A percentile compares a stretch with the other conserved stretches of the same genome.
These are phyloP conservation scores for Endogone sp. DNA, from an alignment of 192 early-diverging fungal genomes.

Conservation along the genomic window DNA sequence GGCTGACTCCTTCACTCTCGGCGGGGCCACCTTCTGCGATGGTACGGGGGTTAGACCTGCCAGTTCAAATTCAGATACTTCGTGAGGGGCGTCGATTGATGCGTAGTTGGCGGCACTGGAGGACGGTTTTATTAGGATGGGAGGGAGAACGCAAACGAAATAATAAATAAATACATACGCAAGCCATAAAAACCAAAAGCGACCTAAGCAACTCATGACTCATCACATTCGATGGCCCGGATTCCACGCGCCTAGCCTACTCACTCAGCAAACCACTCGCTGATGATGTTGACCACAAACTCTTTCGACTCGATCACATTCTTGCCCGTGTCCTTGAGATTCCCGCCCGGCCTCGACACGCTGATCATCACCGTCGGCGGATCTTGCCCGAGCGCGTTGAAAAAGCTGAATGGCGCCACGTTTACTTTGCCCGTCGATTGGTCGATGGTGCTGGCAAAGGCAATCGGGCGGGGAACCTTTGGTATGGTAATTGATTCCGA, in stretches of 20 bases:
- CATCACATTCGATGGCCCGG: not conserved
- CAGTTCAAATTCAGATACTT: constrained; percentile 22
- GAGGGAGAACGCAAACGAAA: too few species aligned
- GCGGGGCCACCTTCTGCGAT: constrained; percentile 18
- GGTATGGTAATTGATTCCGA: not conserved
- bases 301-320: constrained; percentile 37
- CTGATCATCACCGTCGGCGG: constrained; percentile 38
- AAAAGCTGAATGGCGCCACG: constrained; percentile 43
- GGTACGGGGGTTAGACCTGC: constrained; percentile 35
- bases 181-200: too few species aligned
- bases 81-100: constrained; percentile 31
- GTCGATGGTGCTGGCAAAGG: constrained; percentile 34
- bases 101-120: constrained; percentile 39
- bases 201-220: too few species aligned
- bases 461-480: constrained; percentile 40
- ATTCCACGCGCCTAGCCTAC: not conserved
- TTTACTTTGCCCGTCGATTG: constrained; percentile 22
- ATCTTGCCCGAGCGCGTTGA: constrained; percentile 44
- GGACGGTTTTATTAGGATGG: too few species aligned
- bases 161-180: too few species aligned
- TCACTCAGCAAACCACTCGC: constrained; percentile 40
- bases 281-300: constrained; percentile 49
- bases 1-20: constrained; percentile 26
- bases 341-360: constrained; percentile 1
- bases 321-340: constrained; percentile 40